phyloP scores from a whole-genome alignment of 345 rosid genomes.

The Laguncularia racemosa region DNA sequence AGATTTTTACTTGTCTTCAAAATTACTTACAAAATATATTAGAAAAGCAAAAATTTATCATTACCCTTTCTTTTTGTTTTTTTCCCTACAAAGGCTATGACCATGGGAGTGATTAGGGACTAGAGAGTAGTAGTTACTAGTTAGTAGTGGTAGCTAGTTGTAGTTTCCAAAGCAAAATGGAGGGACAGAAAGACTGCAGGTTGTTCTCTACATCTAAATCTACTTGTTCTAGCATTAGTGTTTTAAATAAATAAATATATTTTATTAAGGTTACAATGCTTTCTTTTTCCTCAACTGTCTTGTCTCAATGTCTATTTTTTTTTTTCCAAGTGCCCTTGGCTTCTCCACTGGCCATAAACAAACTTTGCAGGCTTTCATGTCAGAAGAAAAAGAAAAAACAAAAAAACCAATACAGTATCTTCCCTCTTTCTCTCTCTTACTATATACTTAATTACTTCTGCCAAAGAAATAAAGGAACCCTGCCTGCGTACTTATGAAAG shows the following conservation, averaged over 20 bases:
- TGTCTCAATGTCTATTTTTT: slow-evolving; percentile 56
- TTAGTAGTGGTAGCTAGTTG: too few species aligned
- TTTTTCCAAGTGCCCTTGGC: slow-evolving; percentile 43
- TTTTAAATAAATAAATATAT: slow-evolving; percentile 3
- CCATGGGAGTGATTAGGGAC: too few species aligned
- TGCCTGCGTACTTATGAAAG: slow-evolving; percentile 1
- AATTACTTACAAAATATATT: too few species aligned
- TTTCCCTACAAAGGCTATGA: too few species aligned
- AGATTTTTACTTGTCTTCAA: too few species aligned
- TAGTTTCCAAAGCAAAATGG: too few species aligned
- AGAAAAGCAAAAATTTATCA: too few species aligned
- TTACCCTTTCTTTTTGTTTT: too few species aligned
- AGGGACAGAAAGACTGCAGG: too few species aligned
- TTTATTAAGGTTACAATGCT: slow-evolving; percentile 9
- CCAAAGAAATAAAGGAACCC: slow-evolving; percentile 23
- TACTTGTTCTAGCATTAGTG: not conserved
- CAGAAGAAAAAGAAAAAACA: slow-evolving; percentile 20
- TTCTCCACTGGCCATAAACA: slow-evolving; percentile 42
- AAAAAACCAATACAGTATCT: not conserved
- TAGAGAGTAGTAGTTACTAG: too few species aligned
- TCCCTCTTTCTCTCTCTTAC: slow-evolving; percentile 23
- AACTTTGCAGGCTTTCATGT: slow-evolving; percentile 52
- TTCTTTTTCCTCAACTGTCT: slow-evolving; percentile 29
- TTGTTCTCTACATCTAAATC: not conserved
- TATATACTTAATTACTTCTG: slow-evolving; percentile 10